These are phyloP conservation scores for Isabelozyma heimii DNA, from an alignment of 805 yeast genomes.

Conservation along the genomic window DNA sequence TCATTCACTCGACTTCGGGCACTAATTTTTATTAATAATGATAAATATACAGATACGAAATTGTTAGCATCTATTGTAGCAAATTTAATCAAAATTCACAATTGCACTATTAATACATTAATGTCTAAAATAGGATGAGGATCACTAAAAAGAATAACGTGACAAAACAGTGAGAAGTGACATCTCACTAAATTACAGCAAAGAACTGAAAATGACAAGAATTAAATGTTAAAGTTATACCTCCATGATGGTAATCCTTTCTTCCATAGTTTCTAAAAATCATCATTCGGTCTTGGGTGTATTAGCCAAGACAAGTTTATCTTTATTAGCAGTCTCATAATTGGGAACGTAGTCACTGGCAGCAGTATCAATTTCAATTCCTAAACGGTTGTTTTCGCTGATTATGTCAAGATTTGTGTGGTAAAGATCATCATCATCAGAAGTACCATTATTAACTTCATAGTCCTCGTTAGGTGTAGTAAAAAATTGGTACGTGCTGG, in stretches of 20 bases:
- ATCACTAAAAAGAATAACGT: background rate
- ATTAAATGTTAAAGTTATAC: background rate
- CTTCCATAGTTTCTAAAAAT: too few relatives aligned
- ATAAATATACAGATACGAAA: background rate
- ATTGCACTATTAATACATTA: background rate
- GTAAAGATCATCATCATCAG: slow-evolving; percentile 13
- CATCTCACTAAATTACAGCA: background rate
- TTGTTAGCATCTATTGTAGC: background rate
- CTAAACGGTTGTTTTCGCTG: slow-evolving; percentile 5
- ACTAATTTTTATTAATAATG: background rate
- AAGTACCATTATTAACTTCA: background rate
- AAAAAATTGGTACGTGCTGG: background rate
- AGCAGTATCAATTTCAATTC: slow-evolving; percentile 15
- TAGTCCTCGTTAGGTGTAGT: background rate
- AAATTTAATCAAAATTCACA: too few relatives aligned
- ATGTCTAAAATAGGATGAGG: background rate
- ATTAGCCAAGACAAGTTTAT: slow-evolving; percentile 14
- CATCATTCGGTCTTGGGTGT: background rate
- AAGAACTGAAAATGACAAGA: background rate
- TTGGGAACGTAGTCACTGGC: slow-evolving; percentile 33
- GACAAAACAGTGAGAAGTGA: background rate
- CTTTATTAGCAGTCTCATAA: slow-evolving; percentile 26
- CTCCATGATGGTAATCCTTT: background rate
- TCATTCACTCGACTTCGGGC: background rate
- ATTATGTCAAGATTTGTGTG: slow-evolving; percentile 6